Base-by-base conservation (phyloP, 2,329 filamentous ascomycete genomes). In the Microcyclosporella mali region DNA sequence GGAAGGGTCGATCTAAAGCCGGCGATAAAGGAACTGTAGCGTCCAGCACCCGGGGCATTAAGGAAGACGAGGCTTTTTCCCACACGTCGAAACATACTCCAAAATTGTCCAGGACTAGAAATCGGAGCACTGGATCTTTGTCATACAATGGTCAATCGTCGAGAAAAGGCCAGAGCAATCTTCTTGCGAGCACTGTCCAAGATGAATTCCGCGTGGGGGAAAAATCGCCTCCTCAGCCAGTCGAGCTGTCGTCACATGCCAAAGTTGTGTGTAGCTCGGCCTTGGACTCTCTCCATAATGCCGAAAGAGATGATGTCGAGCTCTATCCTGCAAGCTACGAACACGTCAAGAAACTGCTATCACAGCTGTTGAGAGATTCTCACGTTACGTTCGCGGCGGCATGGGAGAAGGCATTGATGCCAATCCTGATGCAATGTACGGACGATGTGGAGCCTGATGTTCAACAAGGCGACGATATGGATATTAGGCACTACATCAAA, bases 401-500 rank as follows among this genome's bases (percentile, higher is more conserved):
- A 19, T 98, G 92, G 92, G 86, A 95, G 60, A 89, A 82, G 53
- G 88, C 90, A 0, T 71, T 98, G 10, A 77, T 95, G 38, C 92
- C 92, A 0, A 94, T 98, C 40, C 74, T 98, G 15, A 72, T 95
- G 16, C 85, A 85, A 55, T 92, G 89, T 51, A 94, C 90, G 0
- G 88, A 95, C 52, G 92, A 97, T 59, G 89, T 98, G 3, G 85
- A 94, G 50, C 92, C 92, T 1, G 86, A 97, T 62, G 86, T 95
- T 33, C 84, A 88, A 43, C 78, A 80, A 42, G 89, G 88, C 19
- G 92, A 98, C 63, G 86, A 92, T 60, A 97, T 98, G 74, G 92
- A 98, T 62, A 92, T 98, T 46, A 79, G 92, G 3, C 89, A 97
- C 62, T 98, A 95, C 59, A 88, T 98, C 50, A 98, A 98, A 62